Evolutionary conservation across 495 filamentous ascomycete species (phyloP).

Genomic region (Chaetomium cochliodes): DNA sequence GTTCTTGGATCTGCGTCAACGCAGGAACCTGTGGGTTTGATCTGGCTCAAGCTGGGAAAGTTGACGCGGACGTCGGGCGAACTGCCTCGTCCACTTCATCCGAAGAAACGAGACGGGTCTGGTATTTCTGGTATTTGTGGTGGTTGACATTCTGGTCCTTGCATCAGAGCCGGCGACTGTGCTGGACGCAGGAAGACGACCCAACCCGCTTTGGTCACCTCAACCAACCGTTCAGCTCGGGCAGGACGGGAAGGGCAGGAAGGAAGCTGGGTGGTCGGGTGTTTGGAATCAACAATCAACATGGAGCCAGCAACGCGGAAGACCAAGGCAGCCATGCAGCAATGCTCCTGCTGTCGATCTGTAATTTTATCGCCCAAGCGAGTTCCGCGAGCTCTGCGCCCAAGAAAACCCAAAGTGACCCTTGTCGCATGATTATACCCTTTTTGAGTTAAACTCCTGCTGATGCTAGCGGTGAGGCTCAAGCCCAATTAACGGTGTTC

Average conservation of each 20-base stretch:
- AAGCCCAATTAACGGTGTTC: not conserved
- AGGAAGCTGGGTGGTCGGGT: not conserved
- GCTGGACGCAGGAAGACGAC: not conserved
- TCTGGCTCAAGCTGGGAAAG: not conserved
- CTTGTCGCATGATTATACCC: not conserved
- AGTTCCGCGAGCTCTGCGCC: not conserved
- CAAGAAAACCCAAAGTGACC: not conserved
- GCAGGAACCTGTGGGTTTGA: not conserved
- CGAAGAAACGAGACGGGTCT: not conserved
- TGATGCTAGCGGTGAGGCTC: slow-evolving; percentile 1
- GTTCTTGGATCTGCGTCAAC: not conserved
- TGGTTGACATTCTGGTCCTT: slow-evolving; percentile 23
- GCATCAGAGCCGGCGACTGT: not conserved
- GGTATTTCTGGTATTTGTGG: slow-evolving; percentile 19
- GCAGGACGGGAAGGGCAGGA: not conserved
- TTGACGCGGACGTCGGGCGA: not conserved
- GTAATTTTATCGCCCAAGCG: not conserved
- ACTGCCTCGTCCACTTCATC: not conserved
- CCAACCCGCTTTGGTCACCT: not conserved
- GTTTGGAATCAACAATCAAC: not conserved
- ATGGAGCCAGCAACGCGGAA: not conserved
- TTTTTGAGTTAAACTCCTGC: not conserved
- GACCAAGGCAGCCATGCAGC: not conserved
- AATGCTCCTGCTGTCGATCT: not conserved
- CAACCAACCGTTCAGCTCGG: slow-evolving; percentile 1